Conservation (phyloP, 306 rosid genomes). For the Casuarina equisetifolia region DNA sequence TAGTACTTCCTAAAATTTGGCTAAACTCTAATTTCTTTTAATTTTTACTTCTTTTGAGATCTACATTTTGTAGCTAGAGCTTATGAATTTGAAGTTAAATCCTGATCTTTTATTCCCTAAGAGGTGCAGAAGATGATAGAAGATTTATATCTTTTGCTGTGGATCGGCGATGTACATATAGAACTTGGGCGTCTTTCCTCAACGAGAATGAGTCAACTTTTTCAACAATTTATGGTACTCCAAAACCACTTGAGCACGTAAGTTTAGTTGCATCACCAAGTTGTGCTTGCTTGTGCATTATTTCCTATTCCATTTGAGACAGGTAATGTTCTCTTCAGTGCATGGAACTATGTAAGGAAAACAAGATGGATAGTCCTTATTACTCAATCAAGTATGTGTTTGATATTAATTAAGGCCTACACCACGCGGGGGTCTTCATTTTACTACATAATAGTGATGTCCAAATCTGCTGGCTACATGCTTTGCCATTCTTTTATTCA, state of each 20-base stretch:
- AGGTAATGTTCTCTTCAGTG: background rate
- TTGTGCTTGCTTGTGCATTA: background rate
- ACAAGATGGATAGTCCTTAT: background rate
- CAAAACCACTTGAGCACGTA: constrained; percentile 42
- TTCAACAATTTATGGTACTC: constrained; percentile 28
- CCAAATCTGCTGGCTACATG: background rate
- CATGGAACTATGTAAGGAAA: background rate
- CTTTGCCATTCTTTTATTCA: background rate
- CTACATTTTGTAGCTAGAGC: background rate
- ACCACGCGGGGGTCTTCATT: background rate
- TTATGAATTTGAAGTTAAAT: background rate
- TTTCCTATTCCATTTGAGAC: background rate
- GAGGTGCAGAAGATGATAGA: constrained; percentile 34
- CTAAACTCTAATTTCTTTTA: background rate
- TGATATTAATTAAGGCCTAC: background rate
- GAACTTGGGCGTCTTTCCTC: constrained; percentile 18
- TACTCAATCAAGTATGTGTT: background rate
- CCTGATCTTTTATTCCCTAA: background rate
- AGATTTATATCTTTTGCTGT: constrained; percentile 25
- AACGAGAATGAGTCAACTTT: constrained; percentile 29
- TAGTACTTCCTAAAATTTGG: background rate
- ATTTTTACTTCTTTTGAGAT: background rate
- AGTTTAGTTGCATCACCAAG: constrained; percentile 18
- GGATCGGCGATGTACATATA: constrained; percentile 39
- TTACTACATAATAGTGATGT: background rate